Base-by-base conservation (phyloP, 225 moss, liverwort and hornwort genomes). In the Polytrichum formosum region DNA sequence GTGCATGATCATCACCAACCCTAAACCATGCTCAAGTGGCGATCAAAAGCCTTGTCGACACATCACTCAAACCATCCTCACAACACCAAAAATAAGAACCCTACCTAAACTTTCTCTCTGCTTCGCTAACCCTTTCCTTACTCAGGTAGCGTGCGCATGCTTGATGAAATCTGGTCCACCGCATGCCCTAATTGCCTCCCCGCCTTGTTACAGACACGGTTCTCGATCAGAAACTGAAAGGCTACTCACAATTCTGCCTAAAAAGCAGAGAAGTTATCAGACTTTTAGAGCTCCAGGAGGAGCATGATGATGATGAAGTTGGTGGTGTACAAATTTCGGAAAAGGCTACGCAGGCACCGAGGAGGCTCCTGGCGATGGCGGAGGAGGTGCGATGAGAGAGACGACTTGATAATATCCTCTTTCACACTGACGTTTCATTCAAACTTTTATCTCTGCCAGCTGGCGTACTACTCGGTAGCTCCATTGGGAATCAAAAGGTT, bases 21-120 rank as follows among this genome's bases (percentile, higher is more conserved):
- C 70, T 76, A 81, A 73, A 73, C 71, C 85, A 73, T 69, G 66
- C 35, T 76, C 73, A 9, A 53, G 26, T 16, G 22, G 31, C 20
- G 66, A 37, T 21, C 62, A 85, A 85, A 81, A 85, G 81, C 81
- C 81, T 85, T 78, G 81, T 81, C 78, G 70, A 64, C 67, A 55
- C 20, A 22, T 56, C 18, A 55, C 27, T 17, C 6, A 56, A 23
- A 17, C 7, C 54, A 21, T 13, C 28, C 56, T 28, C 25, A 63
- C 61, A 29, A 55, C 63, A 8, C 28, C 17, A 28, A 20, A 80
- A 63, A 33, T 69, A 29, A 17, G 46, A 27, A 72, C 80, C 81
- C 80, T 54, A 72, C 72, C 70, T 65, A 75, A 35, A 66, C 70
- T 67, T 26, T n/a, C 9, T 5, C 25, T 26, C 1, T 5, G 35